phyloP scores from a whole-genome alignment of 1,284 basidiomycete genomes.

The Microbotryomycetes sp. region DNA sequence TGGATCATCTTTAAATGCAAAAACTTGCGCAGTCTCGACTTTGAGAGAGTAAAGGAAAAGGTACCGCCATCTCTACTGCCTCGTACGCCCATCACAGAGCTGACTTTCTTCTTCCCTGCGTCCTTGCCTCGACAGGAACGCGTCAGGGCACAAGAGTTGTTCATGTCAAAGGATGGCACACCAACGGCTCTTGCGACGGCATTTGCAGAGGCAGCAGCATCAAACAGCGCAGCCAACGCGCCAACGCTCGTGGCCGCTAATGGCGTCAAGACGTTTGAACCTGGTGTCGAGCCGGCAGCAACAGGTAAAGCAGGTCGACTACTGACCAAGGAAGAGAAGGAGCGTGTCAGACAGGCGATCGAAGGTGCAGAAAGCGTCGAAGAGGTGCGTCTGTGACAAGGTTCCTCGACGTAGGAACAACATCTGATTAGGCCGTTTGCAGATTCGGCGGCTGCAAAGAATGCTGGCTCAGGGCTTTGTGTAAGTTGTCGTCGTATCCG shows the following conservation, averaged over 20 bases:
- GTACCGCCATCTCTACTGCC: slow-evolving; percentile 48
- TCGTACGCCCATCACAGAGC: slow-evolving; percentile 13
- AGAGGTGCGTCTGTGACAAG: slow-evolving; percentile 44
- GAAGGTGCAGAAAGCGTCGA: slow-evolving; percentile 83
- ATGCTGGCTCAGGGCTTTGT: slow-evolving; percentile 51
- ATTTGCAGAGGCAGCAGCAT: slow-evolving; percentile 61
- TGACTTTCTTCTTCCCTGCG: not conserved
- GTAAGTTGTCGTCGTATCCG: slow-evolving; percentile 2
- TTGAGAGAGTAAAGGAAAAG: slow-evolving; percentile 90
- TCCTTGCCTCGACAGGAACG: slow-evolving; percentile 54
- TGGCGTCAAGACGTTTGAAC: slow-evolving; percentile 49
- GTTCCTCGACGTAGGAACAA: not conserved
- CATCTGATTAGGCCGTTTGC: not conserved
- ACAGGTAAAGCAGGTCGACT: slow-evolving; percentile 52
- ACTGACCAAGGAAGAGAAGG: slow-evolving; percentile 87
- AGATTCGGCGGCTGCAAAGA: slow-evolving; percentile 72
- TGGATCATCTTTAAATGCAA: slow-evolving; percentile 56
- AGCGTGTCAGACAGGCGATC: slow-evolving; percentile 81
- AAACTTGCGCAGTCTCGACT: slow-evolving; percentile 85
- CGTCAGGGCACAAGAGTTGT: slow-evolving; percentile 60
- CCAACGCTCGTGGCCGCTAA: slow-evolving; percentile 36
- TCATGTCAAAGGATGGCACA: slow-evolving; percentile 60
- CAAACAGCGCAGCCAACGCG: slow-evolving; percentile 56
- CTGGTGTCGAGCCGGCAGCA: slow-evolving; percentile 39
- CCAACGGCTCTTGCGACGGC: slow-evolving; percentile 74